Evolutionary conservation across 1,139 yeast genomes (phyloP), one percentile per base, ranked within the genome.

Genomic region (Taphrina communis): DNA sequence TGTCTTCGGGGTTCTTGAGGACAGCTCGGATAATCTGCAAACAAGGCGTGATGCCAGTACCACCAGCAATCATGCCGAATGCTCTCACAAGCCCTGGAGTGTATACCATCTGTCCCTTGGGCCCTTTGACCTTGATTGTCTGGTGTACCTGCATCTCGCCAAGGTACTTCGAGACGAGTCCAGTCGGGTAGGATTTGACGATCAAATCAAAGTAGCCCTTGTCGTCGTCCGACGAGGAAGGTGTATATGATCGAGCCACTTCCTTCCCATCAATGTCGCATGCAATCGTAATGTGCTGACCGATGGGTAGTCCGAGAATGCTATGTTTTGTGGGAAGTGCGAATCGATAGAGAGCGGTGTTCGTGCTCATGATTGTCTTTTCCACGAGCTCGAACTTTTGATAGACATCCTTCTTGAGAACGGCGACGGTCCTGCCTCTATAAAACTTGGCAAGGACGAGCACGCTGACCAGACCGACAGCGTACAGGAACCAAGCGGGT

Each of bases 11-110:
- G 76, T 90, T 87, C 73, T 83, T 82, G 75, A 89, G 86, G 74
- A 92, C 88, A 66, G 92, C 92, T 74, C 88, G 86, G 74, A 92
- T 84, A 77, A 92, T 89, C 82, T 92, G 97, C 80, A 87, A 89
- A 87, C 93, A 90, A 75, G 98, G 98, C 42, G 97, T 89, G 76
- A 92, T 89, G 74, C 97, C 97, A 9, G 76, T 89, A 76, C 99
- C 99, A 75, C 97, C 97, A 55, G 97, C 97, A 74, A 94, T 87
- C 92, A 94, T 92, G 70, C 89, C 89, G 74, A 90, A 85, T 69
- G 85, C 83, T 71, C 85, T 82, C 73, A 86, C 88, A 85, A 89
- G 88, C 78, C 91, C 91, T 74, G 96, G 91, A 69, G 86, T 83
- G 81, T 93, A 93, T 72, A 87, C 85, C 83, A 91, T 93, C 75